These are phyloP conservation scores for Phytophthora hybrid DNA, from an alignment of 352 stramenopile species.

Conservation along the genomic window DNA sequence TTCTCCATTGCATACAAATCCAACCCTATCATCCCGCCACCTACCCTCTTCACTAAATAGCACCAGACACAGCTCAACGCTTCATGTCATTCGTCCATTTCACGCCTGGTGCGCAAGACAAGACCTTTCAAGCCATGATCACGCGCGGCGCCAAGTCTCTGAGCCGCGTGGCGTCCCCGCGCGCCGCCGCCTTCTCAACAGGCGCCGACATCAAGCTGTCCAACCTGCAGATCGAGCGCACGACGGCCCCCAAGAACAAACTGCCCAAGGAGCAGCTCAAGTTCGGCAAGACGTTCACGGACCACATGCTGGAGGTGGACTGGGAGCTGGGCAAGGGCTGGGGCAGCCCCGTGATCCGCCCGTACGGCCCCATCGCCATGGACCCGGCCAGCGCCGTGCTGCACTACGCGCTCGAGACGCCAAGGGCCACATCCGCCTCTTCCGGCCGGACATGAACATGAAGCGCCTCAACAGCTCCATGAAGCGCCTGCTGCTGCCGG, in stretches of 20 bases:
- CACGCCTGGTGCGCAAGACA: conserved; percentile 16
- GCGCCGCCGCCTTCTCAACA: conserved; percentile 36
- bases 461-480: conserved; percentile 95
- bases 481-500: conserved; percentile 89
- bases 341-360: conserved; percentile 90
- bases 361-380: conserved; percentile 92
- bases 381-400: conserved; percentile 93
- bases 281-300: conserved; percentile 96
- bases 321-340: conserved; percentile 90
- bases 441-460: conserved; percentile 98
- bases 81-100: conserved; percentile 25
- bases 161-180: conserved; percentile 28
- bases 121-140: conserved; percentile 17
- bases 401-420: conserved; percentile 94
- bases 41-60: conserved; percentile 6
- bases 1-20: background rate
- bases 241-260: conserved; percentile 62
- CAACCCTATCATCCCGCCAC: background rate
- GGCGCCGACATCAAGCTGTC: conserved; percentile 37
- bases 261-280: conserved; percentile 87
- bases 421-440: conserved; percentile 91
- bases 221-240: conserved; percentile 61
- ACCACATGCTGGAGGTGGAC: conserved; percentile 98
- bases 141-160: conserved; percentile 25
- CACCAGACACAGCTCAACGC: background rate